Percentiles rank a stretch among this genome's conserved stretches.
Evolutionary conservation across 345 rosid species (phyloP).

Genomic region (Sisymbrium altissimum): DNA sequence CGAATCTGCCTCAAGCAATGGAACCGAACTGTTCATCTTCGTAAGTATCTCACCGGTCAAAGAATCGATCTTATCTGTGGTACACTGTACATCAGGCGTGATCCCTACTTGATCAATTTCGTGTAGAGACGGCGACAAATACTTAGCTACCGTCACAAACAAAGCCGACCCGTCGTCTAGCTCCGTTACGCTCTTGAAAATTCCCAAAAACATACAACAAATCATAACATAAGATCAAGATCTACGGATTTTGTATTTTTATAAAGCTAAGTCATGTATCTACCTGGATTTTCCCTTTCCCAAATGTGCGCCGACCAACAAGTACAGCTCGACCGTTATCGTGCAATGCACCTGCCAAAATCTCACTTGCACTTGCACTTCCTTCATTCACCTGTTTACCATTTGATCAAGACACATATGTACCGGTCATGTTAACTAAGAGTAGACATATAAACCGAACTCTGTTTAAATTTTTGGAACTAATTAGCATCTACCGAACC

Average conservation of each 20-base stretch:
- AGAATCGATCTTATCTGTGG: slow-evolving; percentile 59
- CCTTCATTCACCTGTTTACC: slow-evolving; percentile 74
- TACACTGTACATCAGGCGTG: slow-evolving; percentile 79
- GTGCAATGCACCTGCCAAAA: slow-evolving; percentile 83
- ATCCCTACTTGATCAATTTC: slow-evolving; percentile 89
- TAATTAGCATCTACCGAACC: not conserved
- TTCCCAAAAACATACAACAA: slow-evolving; percentile 18
- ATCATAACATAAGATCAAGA: not conserved
- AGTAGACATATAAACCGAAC: not conserved
- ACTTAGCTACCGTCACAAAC: slow-evolving; percentile 87
- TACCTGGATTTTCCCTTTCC: slow-evolving; percentile 95
- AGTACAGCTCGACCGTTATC: slow-evolving; percentile 94
- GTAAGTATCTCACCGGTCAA: slow-evolving; percentile 42
- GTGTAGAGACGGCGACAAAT: slow-evolving; percentile 79
- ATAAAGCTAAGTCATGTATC: not conserved
- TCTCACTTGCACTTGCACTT: slow-evolving; percentile 97
- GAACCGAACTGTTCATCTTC: slow-evolving; percentile 42
- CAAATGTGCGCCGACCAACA: slow-evolving; percentile 80
- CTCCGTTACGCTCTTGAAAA: slow-evolving; percentile 70
- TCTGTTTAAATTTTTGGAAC: not conserved
- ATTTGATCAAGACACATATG: not conserved
- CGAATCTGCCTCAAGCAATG: slow-evolving; percentile 81
- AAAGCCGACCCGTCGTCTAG: slow-evolving; percentile 89
- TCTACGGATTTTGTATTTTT: not conserved
- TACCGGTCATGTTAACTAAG: not conserved